These are phyloP conservation scores for Polyporus tsugae DNA, from an alignment of 1,284 basidiomycete genomes.

Conservation along the genomic window DNA sequence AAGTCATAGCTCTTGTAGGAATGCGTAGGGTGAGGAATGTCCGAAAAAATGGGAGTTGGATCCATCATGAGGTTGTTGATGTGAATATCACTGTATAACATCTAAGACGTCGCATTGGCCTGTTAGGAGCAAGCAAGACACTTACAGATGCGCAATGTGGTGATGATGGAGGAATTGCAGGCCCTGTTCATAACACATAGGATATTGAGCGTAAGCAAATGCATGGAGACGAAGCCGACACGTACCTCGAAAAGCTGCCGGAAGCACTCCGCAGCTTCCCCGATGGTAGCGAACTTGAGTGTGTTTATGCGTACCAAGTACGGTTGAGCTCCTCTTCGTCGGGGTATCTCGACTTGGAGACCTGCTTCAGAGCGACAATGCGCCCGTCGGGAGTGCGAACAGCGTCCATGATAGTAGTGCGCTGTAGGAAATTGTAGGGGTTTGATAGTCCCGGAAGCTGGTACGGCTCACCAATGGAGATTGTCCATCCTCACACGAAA, in stretches of 20 bases:
- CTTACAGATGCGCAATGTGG: conserved; percentile 37
- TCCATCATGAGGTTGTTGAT: conserved; percentile 43
- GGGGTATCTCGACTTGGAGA: background rate
- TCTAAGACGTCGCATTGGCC: background rate
- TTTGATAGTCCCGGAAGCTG: no score
- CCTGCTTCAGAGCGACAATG: conserved; percentile 21
- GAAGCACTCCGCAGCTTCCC: conserved; percentile 41
- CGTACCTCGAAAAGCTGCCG: conserved; percentile 41
- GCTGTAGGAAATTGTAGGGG: no score
- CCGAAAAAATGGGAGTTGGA: background rate
- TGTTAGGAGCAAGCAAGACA: background rate
- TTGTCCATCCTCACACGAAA: conserved; percentile 23
- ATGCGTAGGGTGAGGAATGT: background rate
- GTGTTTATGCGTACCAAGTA: conserved; percentile 32
- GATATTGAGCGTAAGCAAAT: no score
- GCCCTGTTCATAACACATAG: conserved; percentile 17
- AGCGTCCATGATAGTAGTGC: conserved; percentile 21
- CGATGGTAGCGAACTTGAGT: conserved; percentile 35
- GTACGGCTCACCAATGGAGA: background rate
- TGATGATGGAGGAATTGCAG: conserved; percentile 36
- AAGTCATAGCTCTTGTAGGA: background rate
- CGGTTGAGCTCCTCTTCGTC: conserved; percentile 33
- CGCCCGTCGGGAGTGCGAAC: conserved; percentile 17
- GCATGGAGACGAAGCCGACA: no score
- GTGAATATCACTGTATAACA: conserved; percentile 46